Percentiles rank a stretch among this genome's conserved stretches.
Evolutionary conservation across 148 eudicot genomes (phyloP).

Genomic region (Agrostemma githago): DNA sequence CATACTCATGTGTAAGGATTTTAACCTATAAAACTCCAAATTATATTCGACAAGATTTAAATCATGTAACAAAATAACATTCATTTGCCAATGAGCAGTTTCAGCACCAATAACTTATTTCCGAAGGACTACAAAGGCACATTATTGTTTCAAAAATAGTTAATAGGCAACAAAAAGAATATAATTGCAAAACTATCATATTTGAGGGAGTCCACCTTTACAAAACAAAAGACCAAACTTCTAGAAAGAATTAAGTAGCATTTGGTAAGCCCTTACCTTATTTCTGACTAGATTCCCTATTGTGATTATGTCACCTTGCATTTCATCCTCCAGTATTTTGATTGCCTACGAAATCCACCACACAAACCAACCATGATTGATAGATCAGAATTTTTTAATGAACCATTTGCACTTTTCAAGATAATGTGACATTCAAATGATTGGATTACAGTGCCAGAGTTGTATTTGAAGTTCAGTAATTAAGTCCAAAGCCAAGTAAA

Average conservation of each 20-base stretch:
- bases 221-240: background rate
- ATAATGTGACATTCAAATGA: background rate
- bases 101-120: background rate
- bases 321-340: slow-evolving; percentile 84
- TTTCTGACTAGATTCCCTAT: slow-evolving; percentile 77
- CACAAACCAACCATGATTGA: background rate
- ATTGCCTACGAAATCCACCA: slow-evolving; percentile 48
- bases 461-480: background rate
- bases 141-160: background rate
- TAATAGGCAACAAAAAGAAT: background rate
- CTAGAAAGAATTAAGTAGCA: background rate
- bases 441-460: background rate
- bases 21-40: background rate
- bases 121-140: background rate
- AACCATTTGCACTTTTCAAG: background rate
- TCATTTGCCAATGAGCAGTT: background rate
- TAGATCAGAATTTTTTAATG: background rate
- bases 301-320: slow-evolving; percentile 92
- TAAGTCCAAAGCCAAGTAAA: background rate
- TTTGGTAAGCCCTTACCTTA: slow-evolving; percentile 44
- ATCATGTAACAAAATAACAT: background rate
- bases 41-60: background rate
- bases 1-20: background rate
- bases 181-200: background rate
- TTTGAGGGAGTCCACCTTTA: background rate